Conservation (phyloP, 2,329 filamentous ascomycete species). For the Sclerotinia spermophila region DNA sequence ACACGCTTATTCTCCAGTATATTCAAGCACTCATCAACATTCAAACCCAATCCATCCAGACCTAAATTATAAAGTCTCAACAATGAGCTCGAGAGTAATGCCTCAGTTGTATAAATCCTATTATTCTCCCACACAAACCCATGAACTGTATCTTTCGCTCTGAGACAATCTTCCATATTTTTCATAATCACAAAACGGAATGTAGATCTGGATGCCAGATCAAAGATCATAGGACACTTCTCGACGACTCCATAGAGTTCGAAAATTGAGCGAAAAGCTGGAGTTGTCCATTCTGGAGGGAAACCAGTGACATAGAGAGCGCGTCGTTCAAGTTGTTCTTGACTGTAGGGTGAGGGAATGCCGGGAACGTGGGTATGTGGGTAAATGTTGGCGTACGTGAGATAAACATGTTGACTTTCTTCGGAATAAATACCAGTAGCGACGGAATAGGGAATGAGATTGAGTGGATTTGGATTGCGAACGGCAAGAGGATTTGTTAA, state of each 20-base stretch:
- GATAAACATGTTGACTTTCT: conserved; percentile 21
- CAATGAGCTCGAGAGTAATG: conserved; percentile 9
- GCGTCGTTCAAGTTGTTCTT: conserved; percentile 23
- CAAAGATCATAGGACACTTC: conserved; percentile 25
- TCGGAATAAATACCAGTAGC: not conserved
- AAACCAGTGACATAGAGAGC: conserved; percentile 29
- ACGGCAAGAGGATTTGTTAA: not conserved
- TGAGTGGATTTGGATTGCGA: conserved; percentile 3
- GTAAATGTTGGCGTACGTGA: conserved; percentile 19
- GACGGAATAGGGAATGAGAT: not conserved
- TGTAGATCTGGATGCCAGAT: conserved; percentile 21
- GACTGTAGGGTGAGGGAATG: conserved; percentile 24
- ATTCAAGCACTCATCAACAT: no score
- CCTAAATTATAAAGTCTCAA: not conserved
- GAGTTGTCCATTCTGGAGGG: conserved; percentile 18
- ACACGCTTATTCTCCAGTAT: not conserved
- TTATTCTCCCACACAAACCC: conserved; percentile 11
- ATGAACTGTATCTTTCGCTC: conserved; percentile 21
- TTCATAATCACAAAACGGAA: conserved; percentile 32
- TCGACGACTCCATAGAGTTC: conserved; percentile 22
- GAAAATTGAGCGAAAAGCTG: conserved; percentile 22
- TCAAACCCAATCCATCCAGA: not conserved
- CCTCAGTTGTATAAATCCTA: conserved; percentile 13
- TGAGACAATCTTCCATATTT: conserved; percentile 23
- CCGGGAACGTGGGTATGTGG: conserved; percentile 21